Evolutionary conservation across 345 rosid species (phyloP).

Genomic region (Camelina sativa): DNA sequence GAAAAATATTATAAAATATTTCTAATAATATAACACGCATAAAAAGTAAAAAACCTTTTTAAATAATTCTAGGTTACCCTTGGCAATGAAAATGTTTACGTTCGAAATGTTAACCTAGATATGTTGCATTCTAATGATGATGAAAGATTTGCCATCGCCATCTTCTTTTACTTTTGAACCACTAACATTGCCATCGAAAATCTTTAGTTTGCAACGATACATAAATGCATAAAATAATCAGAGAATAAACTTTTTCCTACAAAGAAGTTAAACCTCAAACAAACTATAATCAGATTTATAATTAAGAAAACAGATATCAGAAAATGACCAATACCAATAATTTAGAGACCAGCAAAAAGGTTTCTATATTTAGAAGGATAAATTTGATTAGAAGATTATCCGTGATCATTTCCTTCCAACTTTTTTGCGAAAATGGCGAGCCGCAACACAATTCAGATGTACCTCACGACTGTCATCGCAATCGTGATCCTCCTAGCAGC

Average conservation of each 20-base stretch:
- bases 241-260: conserved; percentile 18
- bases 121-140: too few species aligned
- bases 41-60: too few species aligned
- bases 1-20: too few species aligned
- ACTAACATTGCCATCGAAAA: background rate
- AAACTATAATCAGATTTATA: background rate
- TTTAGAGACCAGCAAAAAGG: conserved; percentile 8
- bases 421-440: conserved; percentile 19
- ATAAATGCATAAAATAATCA: background rate
- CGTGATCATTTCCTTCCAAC: background rate
- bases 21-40: too few species aligned
- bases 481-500: conserved; percentile 14
- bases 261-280: conserved; percentile 35
- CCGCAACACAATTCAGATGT: conserved; percentile 32
- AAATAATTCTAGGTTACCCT: too few species aligned
- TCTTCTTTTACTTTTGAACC: too few species aligned
- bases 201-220: background rate
- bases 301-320: conserved; percentile 8
- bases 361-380: conserved; percentile 21
- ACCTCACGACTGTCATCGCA: conserved; percentile 3
- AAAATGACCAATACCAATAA: conserved; percentile 20
- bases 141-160: too few species aligned
- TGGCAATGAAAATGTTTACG: too few species aligned
- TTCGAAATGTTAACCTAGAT: too few species aligned
- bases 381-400: conserved; percentile 8